These are phyloP conservation scores for Neckera pumila DNA, from an alignment of 225 moss, liverwort and hornwort species.

Conservation along the genomic window DNA sequence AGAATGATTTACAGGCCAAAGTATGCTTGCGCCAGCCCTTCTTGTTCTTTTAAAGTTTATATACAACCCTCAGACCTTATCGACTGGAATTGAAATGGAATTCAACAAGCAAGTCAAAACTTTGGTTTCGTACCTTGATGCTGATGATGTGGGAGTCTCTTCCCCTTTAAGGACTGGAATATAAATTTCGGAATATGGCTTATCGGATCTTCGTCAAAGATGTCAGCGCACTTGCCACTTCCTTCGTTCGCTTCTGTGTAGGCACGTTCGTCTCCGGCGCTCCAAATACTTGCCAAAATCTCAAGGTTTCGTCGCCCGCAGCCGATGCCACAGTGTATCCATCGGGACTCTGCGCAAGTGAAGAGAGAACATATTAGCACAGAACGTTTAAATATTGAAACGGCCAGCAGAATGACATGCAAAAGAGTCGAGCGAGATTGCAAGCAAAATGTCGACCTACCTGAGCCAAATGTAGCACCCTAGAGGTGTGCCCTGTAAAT, in stretches of 20 bases:
- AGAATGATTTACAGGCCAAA: not conserved
- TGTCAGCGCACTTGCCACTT: conserved; percentile 16
- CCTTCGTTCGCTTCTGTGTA: conserved; percentile 35
- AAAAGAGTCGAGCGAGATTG: too few relatives aligned
- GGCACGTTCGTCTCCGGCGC: conserved; percentile 44
- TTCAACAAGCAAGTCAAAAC: not conserved
- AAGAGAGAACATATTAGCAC: not conserved
- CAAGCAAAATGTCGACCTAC: not conserved
- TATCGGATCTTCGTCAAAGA: conserved; percentile 32
- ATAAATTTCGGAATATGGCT: not conserved
- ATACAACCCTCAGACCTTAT: not conserved
- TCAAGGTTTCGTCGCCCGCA: conserved; percentile 81
- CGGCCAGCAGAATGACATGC: not conserved
- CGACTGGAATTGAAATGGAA: not conserved
- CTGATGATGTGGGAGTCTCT: not conserved
- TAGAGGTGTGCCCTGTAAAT: conserved; percentile 80
- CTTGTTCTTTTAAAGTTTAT: not conserved
- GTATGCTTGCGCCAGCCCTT: not conserved
- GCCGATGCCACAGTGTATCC: conserved; percentile 80
- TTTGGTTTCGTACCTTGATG: conserved; percentile 5
- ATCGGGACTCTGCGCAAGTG: conserved; percentile 53
- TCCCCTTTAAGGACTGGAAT: not conserved
- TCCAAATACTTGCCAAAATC: conserved; percentile 92
- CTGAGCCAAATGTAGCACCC: conserved; percentile 86
- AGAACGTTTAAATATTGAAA: not conserved